Conservation (phyloP, 225 moss, liverwort and hornwort species). For the Sphagnum contortum region DNA sequence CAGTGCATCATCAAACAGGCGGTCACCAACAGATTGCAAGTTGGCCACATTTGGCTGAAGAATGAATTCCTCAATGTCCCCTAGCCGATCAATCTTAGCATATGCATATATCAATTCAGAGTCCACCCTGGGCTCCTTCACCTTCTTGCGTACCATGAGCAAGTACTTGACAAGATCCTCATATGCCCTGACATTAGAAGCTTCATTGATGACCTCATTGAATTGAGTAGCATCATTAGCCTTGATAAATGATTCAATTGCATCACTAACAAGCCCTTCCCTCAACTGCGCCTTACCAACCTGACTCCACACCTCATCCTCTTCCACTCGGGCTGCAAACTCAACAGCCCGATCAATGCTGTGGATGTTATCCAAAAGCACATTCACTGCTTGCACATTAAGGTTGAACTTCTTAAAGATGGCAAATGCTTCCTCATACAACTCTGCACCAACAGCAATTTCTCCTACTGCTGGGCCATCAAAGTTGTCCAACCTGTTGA, state of each 20-base stretch:
- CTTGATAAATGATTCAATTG: slow-evolving; percentile 38
- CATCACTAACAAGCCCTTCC: slow-evolving; percentile 28
- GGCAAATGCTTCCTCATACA: slow-evolving; percentile 80
- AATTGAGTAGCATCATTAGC: slow-evolving; percentile 45
- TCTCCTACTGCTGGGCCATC: slow-evolving; percentile 89
- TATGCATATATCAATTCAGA: slow-evolving; percentile 45
- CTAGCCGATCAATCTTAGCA: slow-evolving; percentile 40
- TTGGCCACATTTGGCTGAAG: slow-evolving; percentile 45
- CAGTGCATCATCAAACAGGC: slow-evolving; percentile 32
- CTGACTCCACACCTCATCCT: slow-evolving; percentile 95
- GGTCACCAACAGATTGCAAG: slow-evolving; percentile 41
- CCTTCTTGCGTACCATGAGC: slow-evolving; percentile 55
- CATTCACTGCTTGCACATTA: slow-evolving; percentile 88
- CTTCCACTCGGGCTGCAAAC: slow-evolving; percentile 79
- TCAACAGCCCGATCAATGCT: slow-evolving; percentile 67
- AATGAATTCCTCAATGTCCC: slow-evolving; percentile 30
- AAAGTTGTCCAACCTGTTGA: slow-evolving; percentile 80
- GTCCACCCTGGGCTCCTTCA: slow-evolving; percentile 53
- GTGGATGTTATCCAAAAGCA: slow-evolving; percentile 64
- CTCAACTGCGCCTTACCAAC: slow-evolving; percentile 65
- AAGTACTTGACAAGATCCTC: slow-evolving; percentile 47
- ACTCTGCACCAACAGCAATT: slow-evolving; percentile 78
- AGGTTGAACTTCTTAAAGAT: slow-evolving; percentile 81
- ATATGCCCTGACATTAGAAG: slow-evolving; percentile 38
- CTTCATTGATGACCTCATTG: slow-evolving; percentile 40